A percentile compares a stretch with the other conserved stretches of the same genome.
These are phyloP conservation scores for Russula olivacea DNA, from an alignment of 768 basidiomycete genomes.

Conservation along the genomic window DNA sequence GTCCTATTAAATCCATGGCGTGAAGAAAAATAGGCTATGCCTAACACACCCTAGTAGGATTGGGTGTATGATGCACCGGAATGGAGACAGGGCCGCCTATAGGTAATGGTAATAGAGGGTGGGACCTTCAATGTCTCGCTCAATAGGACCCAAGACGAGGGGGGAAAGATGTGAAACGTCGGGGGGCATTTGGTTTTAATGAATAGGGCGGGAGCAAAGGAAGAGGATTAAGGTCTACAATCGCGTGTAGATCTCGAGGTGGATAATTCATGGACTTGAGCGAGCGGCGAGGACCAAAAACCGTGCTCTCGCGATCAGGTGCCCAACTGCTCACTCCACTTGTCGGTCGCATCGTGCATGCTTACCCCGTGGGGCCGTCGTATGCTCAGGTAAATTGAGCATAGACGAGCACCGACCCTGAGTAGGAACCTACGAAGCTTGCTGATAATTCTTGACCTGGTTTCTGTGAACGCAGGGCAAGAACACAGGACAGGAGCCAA, in stretches of 20 bases:
- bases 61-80: background rate
- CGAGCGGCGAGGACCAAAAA: constrained; percentile 4
- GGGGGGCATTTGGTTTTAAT: constrained; percentile 16
- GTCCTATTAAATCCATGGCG: background rate
- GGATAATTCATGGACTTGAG: background rate
- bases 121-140: background rate
- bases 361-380: background rate
- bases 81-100: background rate
- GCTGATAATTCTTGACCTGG: background rate
- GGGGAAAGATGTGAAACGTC: background rate
- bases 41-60: background rate
- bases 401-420: background rate
- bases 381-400: background rate
- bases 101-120: background rate
- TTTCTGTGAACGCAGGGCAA: background rate
- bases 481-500: background rate
- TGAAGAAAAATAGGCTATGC: background rate
- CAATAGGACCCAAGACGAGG: constrained; percentile 1
- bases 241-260: constrained; percentile 19
- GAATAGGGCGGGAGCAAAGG: constrained; percentile 17
- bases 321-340: constrained; percentile 5
- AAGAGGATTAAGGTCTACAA: constrained; percentile 10
- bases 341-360: background rate
- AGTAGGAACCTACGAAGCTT: background rate
- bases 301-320: constrained; percentile 20